Base-by-base conservation (phyloP, 73 alveolate genomes). In the Uronychia binucleata region DNA sequence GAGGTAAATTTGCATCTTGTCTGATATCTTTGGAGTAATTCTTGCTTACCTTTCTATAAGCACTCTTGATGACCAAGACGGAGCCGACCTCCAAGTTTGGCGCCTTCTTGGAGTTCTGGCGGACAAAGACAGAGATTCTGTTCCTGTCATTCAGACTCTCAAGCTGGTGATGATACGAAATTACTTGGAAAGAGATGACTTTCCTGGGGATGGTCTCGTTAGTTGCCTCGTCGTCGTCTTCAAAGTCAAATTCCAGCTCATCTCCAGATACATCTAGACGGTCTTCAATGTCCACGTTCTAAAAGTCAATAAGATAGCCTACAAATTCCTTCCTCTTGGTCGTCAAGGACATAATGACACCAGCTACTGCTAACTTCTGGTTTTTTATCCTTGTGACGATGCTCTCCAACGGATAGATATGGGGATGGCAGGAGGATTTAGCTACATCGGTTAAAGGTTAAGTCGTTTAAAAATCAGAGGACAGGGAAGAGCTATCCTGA, bases 1-100 rank as follows among this genome's bases (percentile, higher is more conserved):
- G 78, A 86, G 5, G 74, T 86, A 86, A 25, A 86, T 78, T 26
- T 86, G 86, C 0, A 86, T 28, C 31, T 79, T 86, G 78, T 86
- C 78, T 0, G 92, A 86, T 1, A 83, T 46, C 67, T 46, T 11
- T 11, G 67, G 67, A 46, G 67, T 46, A 46, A 46, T 11, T 46
- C n/a, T 11, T 5, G 67, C 5, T 5, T 46, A 46, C 86, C 77
- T 86, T 86, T 78, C 92, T 86, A 0, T 76, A 31, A 1, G 86
- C 92, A 58, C 31, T 59, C 82, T 57, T 86, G 28, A 86, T 57
- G 59, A 86, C 78, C 0, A 86, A 33, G 26, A 86, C 83, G 28
- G 13, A 32, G 29, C 59, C 79, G 34, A 76, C 78, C 34, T 33
- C 31, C 1, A 86, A 31, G 28, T 30, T 1, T 13, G 77, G 83